Conservation (phyloP, 192 early-diverging fungal species). For the Entomortierella beljakovae region DNA sequence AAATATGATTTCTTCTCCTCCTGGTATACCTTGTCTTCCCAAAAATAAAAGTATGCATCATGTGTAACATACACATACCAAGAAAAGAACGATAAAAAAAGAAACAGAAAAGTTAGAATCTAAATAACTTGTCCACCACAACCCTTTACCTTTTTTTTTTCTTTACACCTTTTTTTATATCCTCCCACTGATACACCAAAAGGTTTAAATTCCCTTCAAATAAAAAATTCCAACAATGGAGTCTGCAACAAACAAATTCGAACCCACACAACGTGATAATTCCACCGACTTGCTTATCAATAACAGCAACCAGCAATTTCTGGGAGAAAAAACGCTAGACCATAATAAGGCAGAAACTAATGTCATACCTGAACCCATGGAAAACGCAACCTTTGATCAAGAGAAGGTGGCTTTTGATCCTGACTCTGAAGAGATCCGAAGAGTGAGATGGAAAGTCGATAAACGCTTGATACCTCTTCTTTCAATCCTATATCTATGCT, state of each 20-base stretch:
- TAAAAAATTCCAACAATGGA: background rate
- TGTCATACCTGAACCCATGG: background rate
- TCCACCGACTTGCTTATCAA: background rate
- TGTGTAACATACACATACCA: too few relatives aligned
- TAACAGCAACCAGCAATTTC: background rate
- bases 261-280: background rate
- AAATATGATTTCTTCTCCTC: background rate
- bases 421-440: constrained; percentile 36
- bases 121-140: background rate
- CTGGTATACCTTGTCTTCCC: background rate
- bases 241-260: background rate
- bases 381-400: background rate
- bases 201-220: background rate
- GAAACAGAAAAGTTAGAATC: background rate
- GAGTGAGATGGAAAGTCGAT: constrained; percentile 69
- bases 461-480: constrained; percentile 70
- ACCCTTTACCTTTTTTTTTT: background rate
- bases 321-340: background rate
- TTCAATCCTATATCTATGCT: constrained; percentile 71
- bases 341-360: background rate
- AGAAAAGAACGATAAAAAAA: background rate
- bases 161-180: background rate
- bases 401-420: constrained; percentile 11
- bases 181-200: too few relatives aligned
- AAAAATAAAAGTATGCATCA: too few relatives aligned